A percentile compares a stretch with the other conserved stretches of the same genome.
These are phyloP conservation scores for Neoscytalidium dimidiatum DNA, from an alignment of 2,329 filamentous ascomycete genomes.

Conservation along the genomic window DNA sequence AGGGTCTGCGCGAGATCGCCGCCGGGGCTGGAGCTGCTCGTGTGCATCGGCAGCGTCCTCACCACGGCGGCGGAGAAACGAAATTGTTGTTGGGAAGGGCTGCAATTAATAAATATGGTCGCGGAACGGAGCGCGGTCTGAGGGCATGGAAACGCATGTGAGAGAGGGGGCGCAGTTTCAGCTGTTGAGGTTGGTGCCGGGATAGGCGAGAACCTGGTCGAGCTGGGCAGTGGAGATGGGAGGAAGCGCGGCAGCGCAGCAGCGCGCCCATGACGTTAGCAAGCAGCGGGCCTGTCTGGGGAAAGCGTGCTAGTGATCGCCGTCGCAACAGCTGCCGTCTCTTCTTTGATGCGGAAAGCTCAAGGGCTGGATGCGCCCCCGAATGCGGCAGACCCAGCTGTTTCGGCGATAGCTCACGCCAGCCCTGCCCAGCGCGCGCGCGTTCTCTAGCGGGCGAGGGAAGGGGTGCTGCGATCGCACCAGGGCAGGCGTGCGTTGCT, in stretches of 20 bases:
- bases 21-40: background rate
- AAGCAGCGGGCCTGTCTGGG: constrained; percentile 7
- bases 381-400: constrained; percentile 5
- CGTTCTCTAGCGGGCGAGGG: background rate
- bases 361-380: background rate
- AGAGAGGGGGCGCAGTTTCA: background rate
- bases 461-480: constrained; percentile 4
- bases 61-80: background rate
- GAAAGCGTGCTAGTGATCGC: constrained; percentile 1
- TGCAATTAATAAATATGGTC: no score
- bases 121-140: no score
- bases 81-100: background rate
- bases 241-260: background rate
- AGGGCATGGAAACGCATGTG: background rate
- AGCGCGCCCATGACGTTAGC: constrained; percentile 9
- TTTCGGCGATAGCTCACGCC: constrained; percentile 12
- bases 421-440: background rate
- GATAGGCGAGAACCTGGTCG: background rate
- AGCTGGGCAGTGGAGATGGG: background rate
- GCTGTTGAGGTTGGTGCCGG: background rate
- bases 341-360: background rate
- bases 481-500: constrained; percentile 1
- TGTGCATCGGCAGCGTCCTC: background rate
- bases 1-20: constrained; percentile 3
- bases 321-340: background rate